Evolutionary conservation across 805 yeast genomes (phyloP), one percentile per base, ranked within the genome.

Genomic region (Suhomyces sp.): DNA sequence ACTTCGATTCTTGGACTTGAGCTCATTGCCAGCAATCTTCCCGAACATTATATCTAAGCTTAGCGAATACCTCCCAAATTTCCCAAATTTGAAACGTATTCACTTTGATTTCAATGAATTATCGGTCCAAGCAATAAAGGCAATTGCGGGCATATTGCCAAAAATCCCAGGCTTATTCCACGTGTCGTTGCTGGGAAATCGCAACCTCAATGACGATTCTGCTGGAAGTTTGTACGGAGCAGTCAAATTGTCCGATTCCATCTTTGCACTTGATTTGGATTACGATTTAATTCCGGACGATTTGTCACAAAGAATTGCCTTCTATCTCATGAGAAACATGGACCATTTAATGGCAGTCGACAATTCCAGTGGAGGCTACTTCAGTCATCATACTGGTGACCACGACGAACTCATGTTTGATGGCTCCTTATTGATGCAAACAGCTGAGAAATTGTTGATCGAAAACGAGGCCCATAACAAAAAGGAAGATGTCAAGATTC

Each of bases 391-490:
- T 13, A 69, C 90, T 31, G 80, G 84, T 48, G 82, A 84, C 13
- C 67, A 75, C 21, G 71, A 87, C 79, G 93, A 87, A 56, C 72
- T 87, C 46, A 77, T 87, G 65, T 86, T 84, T 64, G 93, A 87
- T 68, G 94, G 93, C 5, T 79, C 90, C 0, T 70, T 87, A 51
- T 74, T 87, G 46, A 84, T 89, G 60, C 86, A 85, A 64, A 80
- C 89, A 2, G 93, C 92, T 0, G 90, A 84, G 54, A 80, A 82
- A 53, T 66, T 87, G 50, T 66, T 87, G 50, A 80, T 75, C 35
- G 68, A 63, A 39, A 48, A 48, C 24, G 49, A 54, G 6, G 49
- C 49, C 44, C 43, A 45, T 20, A 68, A 63, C 43, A 70, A 64
- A 39, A 53, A 62, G 40, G 75, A 68, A 31, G 77, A 76, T 49